A percentile compares a stretch with the other conserved stretches of the same genome.
phyloP scores from a whole-genome alignment of 2,329 filamentous ascomycete genomes.

The Pseudogymnoascus sp. region DNA sequence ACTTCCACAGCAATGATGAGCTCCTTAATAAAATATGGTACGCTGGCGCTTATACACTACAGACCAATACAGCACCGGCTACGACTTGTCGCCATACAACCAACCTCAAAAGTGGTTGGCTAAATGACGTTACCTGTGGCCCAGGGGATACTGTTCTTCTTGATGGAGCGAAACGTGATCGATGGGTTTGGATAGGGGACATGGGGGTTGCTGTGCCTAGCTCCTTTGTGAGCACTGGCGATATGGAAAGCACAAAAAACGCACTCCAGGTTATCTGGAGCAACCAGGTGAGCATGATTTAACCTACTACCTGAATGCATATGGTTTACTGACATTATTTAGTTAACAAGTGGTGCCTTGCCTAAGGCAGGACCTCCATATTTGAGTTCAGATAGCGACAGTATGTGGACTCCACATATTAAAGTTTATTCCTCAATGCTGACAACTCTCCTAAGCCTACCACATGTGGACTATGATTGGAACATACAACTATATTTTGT shows the following conservation, averaged over 20 bases:
- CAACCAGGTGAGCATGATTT: slow-evolving; percentile 20
- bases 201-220: slow-evolving; percentile 46
- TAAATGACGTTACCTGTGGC: slow-evolving; percentile 34
- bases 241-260: slow-evolving; percentile 38
- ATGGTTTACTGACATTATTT: slow-evolving; percentile 11
- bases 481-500: slow-evolving; percentile 44
- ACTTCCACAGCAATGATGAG: slow-evolving; percentile 26
- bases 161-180: slow-evolving; percentile 50
- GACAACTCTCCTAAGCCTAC: slow-evolving; percentile 10
- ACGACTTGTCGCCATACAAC: slow-evolving; percentile 25
- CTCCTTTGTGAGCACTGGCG: slow-evolving; percentile 41
- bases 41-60: slow-evolving; percentile 17
- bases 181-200: slow-evolving; percentile 50
- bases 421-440: background rate
- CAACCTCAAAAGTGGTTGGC: slow-evolving; percentile 23
- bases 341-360: slow-evolving; percentile 18
- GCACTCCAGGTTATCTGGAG: slow-evolving; percentile 37
- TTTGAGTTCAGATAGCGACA: slow-evolving; percentile 13
- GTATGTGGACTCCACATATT: slow-evolving; percentile 11
- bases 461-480: slow-evolving; percentile 42
- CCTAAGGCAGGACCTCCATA: slow-evolving; percentile 22
- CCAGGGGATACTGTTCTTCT: slow-evolving; percentile 16
- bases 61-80: slow-evolving; percentile 24
- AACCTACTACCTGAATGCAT: background rate
- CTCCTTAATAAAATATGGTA: slow-evolving; percentile 32